Evolutionary conservation across 306 rosid species (phyloP), one percentile per base, ranked within the genome.

Genomic region (Clitoria ternatea): DNA sequence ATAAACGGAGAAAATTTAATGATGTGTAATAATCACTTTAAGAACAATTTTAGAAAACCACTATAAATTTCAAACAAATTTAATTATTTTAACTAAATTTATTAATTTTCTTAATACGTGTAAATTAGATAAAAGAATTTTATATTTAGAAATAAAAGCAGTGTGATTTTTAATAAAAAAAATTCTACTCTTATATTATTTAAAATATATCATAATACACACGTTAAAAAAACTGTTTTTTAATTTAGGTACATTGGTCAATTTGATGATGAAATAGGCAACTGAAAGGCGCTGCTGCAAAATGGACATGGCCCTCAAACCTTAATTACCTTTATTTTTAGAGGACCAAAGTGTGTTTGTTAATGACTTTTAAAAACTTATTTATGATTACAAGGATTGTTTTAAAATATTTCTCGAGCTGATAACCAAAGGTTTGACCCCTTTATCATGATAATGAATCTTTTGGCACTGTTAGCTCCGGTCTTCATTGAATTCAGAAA

Each of bases 361-460:
- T 75, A 5, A 64, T 53, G 18, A 17, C 63, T 15, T 65, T 71
- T 30, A 77, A 70, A 57, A 62, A 50, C 67, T 36, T 65, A 39
- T 49, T 48, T 67, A 79, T 70, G 15, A 77, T 84, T 77, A 73
- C 56, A 81, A 39, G 54, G 73, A 65, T 56, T 29, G 69, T 69
- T 39, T 63, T 23, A 47, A 55, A 57, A 15, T 0, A 7, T 40
- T 78, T 84, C 90, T 92, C 81, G 93, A 87, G 97, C 93, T 49
- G 26, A 77, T 82, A 77, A 87, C 85, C 78, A 36, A 47, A 54
- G 7, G 42, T 83, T 81, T 72, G 86, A 85, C 86, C 73, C 70
- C 66, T 87, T 83, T 62, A 83, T 83, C 57, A 83, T 18, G 66
- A 27, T 29, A 15, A 57, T 15, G 39, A 52, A 75, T 71, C 66